Percentiles rank a stretch among this genome's conserved stretches.
Conservation (phyloP, 306 rosid genomes). For the Rosa lucieae region DNA sequence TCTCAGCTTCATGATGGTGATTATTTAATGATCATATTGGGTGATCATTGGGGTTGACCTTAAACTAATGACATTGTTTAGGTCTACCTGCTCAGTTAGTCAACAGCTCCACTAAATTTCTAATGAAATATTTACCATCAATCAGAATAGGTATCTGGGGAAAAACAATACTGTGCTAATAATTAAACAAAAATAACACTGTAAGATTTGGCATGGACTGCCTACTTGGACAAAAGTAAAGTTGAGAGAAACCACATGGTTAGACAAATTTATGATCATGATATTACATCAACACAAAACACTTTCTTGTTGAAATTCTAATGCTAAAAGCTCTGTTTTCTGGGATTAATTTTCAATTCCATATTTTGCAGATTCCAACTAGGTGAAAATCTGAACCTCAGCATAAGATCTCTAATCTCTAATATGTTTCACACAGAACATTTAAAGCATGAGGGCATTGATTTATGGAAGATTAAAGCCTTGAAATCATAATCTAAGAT, state of each 20-base stretch:
- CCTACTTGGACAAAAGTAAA: not conserved
- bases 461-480: not conserved
- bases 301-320: not conserved
- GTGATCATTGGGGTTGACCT: constrained; percentile 8
- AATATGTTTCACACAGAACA: constrained; percentile 1
- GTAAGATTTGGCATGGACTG: constrained; percentile 10
- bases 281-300: not conserved
- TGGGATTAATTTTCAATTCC: not conserved
- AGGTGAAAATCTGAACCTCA: not conserved
- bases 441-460: not conserved
- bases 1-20: not conserved
- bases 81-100: constrained; percentile 13
- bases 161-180: not conserved
- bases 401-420: not conserved
- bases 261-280: not conserved
- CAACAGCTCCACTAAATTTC: constrained; percentile 12
- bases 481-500: not conserved
- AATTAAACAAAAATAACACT: not conserved
- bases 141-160: not conserved
- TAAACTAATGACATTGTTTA: constrained; percentile 3
- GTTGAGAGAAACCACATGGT: not conserved
- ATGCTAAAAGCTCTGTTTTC: not conserved
- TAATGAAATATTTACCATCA: not conserved
- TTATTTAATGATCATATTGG: not conserved
- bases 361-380: not conserved